phyloP scores from a whole-genome alignment of 306 rosid genomes.

The Pterocarpus santalinus region DNA sequence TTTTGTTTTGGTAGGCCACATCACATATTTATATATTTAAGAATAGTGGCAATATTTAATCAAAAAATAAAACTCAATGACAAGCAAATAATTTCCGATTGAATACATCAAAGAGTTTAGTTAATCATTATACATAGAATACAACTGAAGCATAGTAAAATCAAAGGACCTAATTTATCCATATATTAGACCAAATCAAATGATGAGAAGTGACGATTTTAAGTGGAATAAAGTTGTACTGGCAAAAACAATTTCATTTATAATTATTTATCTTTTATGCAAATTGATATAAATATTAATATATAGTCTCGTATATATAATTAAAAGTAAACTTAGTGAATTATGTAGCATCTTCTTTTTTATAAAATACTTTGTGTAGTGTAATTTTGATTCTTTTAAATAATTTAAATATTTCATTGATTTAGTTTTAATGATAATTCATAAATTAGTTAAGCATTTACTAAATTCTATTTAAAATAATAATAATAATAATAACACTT shows the following conservation, averaged over 20 bases:
- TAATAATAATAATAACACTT: no score
- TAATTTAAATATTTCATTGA: no score
- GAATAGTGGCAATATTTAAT: not conserved
- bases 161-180: not conserved
- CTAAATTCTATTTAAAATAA: no score
- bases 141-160: not conserved
- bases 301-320: not conserved
- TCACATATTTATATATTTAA: not conserved
- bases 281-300: not conserved
- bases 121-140: not conserved
- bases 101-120: not conserved
- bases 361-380: no score
- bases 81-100: not conserved
- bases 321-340: not conserved
- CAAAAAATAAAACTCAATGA: not conserved
- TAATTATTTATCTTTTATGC: no score
- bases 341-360: no score
- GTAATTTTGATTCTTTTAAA: no score
- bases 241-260: not conserved
- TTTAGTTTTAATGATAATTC: no score
- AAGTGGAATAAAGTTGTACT: not conserved
- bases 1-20: not conserved
- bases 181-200: not conserved
- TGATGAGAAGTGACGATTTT: not conserved
- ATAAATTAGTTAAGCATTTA: no score